These are phyloP conservation scores for Maudiozyma turicensis DNA, from an alignment of 805 yeast genomes.

Conservation along the genomic window DNA sequence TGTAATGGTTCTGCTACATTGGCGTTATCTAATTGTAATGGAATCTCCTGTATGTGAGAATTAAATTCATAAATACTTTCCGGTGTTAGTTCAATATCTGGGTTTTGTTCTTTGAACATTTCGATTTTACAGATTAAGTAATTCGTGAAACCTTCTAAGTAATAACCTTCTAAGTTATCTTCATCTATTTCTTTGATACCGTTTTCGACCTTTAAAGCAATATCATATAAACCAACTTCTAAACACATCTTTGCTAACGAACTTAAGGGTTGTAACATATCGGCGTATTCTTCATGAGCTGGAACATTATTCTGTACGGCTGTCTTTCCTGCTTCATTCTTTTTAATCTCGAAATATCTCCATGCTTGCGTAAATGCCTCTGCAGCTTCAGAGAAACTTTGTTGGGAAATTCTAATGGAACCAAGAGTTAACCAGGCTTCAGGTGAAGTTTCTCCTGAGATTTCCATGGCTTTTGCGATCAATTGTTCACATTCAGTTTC, in stretches of 20 bases:
- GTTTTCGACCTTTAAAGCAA: slow-evolving; percentile 54
- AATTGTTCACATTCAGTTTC: slow-evolving; percentile 69
- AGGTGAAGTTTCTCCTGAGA: slow-evolving; percentile 50
- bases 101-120: slow-evolving; percentile 16
- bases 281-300: slow-evolving; percentile 42
- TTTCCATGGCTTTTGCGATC: slow-evolving; percentile 51
- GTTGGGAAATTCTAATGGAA: slow-evolving; percentile 85
- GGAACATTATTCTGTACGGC: slow-evolving; percentile 27
- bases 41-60: slow-evolving; percentile 27
- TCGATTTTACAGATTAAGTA: slow-evolving; percentile 37
- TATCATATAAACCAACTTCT: slow-evolving; percentile 65
- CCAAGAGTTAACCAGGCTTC: slow-evolving; percentile 78
- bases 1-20: slow-evolving; percentile 18
- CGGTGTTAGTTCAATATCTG: slow-evolving; percentile 14
- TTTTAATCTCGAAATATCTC: slow-evolving; percentile 51
- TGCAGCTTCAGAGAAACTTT: slow-evolving; percentile 59
- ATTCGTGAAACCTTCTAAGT: slow-evolving; percentile 73
- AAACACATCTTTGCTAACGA: slow-evolving; percentile 65
- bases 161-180: slow-evolving; percentile 69
- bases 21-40: slow-evolving; percentile 32
- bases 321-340: slow-evolving; percentile 38
- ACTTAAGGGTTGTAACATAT: slow-evolving; percentile 61
- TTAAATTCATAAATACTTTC: slow-evolving; percentile 28
- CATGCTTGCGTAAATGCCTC: slow-evolving; percentile 61
- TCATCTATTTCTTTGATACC: slow-evolving; percentile 74